Base-by-base conservation (phyloP, 164 flowering plant species). In the Akebia trifoliata region DNA sequence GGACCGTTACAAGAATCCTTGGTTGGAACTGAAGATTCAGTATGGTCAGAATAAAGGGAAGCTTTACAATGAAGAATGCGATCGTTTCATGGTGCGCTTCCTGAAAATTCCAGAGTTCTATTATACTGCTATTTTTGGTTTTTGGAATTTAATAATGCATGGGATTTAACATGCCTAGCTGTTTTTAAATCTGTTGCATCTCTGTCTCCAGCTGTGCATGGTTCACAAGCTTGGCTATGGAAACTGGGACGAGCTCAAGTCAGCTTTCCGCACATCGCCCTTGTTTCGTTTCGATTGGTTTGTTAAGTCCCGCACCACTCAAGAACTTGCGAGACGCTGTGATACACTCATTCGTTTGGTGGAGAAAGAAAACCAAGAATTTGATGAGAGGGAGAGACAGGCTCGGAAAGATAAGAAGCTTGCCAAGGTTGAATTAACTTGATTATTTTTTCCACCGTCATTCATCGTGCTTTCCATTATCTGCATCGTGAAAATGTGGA, bases 41-140 rank as follows among this genome's bases (percentile, higher is more conserved):
- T 94, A 94, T 76, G 99, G 99, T 38, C 99, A 94, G 72, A 94
- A 94, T 74, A 94, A 94, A 70, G 99, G 99, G 50, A 94, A 94
- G 71, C 54, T 94, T 65, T 94, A 90, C 77, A 94, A 90, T 77
- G 99, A 94, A 79, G 99, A 94, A 70, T 94, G 99, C 64, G 99
- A 94, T 47, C 90, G 97, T 8, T 94, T 90, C 76, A 94, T 94
- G 99, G 99, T 94, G 47, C 6, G 49, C 8, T 58, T 62, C 49
- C 20, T n/a, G 9, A 9, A 25, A 50, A 31, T 43, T 25, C 30
- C 9, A 10, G 7, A 35, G 26, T 11, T 34, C 10, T 21, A 9
- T 17, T 10, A 3, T n/a, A n/a, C n/a, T n/a, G n/a, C n/a, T n/a
- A n/a, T n/a, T 42, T 51, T 30, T 17, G n/a, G 4, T 29, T 0